Percentiles rank a stretch among this genome's conserved stretches.
Conservation (phyloP, 139 green algal species). For the Limnomonas spitsbergensis region DNA sequence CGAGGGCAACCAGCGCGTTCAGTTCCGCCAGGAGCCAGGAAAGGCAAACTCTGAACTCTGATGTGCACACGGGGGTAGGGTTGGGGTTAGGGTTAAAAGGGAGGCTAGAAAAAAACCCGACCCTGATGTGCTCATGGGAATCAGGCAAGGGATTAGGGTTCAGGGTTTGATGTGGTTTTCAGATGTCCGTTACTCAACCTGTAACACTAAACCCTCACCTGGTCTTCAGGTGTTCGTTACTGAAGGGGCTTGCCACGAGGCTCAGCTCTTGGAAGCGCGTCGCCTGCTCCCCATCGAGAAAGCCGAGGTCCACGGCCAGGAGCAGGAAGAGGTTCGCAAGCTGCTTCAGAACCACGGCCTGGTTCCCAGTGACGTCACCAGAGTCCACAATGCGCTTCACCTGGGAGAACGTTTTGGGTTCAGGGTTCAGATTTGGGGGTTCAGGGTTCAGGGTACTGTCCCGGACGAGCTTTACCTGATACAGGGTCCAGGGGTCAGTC, state of each 20-base stretch:
- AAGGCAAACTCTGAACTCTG: not conserved
- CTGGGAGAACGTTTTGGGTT: not conserved
- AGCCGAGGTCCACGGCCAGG: not conserved
- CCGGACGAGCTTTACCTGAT: too few species aligned
- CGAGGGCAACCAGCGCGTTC: too few species aligned
- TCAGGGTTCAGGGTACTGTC: too few species aligned
- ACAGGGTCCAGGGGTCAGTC: too few species aligned
- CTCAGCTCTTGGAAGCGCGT: not conserved
- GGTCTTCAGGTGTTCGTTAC: not conserved
- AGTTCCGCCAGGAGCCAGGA: too few species aligned
- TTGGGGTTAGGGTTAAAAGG: too few species aligned
- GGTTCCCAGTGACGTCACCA: not conserved
- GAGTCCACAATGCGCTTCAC: slow-evolving; percentile 27
- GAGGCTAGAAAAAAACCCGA: too few species aligned
- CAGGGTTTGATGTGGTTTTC: not conserved
- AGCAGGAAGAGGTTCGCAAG: slow-evolving; percentile 18
- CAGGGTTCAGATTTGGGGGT: too few species aligned
- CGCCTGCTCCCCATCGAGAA: not conserved
- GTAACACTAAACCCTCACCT: too few species aligned
- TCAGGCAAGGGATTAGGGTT: not conserved
- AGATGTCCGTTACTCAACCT: too few species aligned
- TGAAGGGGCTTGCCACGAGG: not conserved
- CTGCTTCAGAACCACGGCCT: slow-evolving; percentile 21
- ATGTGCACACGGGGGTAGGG: not conserved
- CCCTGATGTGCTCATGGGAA: not conserved